Base-by-base conservation (phyloP, 169 alveolate species). In the Neospora caninum region DNA sequence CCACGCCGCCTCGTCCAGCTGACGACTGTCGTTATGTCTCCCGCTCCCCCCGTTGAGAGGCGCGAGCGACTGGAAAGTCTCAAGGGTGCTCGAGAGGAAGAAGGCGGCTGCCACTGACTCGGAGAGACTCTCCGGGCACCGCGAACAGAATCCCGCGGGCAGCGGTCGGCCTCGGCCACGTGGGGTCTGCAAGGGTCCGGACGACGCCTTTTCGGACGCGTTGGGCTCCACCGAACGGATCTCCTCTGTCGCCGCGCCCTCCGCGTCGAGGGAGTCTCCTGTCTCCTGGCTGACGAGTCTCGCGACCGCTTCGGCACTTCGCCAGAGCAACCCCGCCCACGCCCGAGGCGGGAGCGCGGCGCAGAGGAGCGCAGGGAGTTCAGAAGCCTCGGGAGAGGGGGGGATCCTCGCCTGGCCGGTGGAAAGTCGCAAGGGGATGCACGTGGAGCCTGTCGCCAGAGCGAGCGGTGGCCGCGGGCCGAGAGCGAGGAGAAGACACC, bases 61-160 rank as follows among this genome's bases (percentile, higher is more conserved):
- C n/a, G 58, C 58, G 58, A 49, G 58, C 4, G 58, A 49, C 4
- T 13, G 58, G 58, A 49, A 49, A 13, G 58, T 49, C 89, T 82
- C 89, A 1, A 82, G 36, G 1, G 25, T 20, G 16, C 31, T 36
- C 20, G 39, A 27, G n/a, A 82, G 67, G 69, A 82, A 43, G 25
- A 42, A 18, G 25, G 89, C 89, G 25, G 89, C 89, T 9, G n/a
- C 89, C 31, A 41, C 64, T 7, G 89, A 42, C 67, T 82, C 89
- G 0, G 69, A 64, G 69, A 82, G 89, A 42, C 89, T 41, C 89
- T 82, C 89, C 36, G 89, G 89, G 41, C 89, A 82, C n/a, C 27
- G 41, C 25, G 41, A 13, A 49, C 89, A 82, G 67, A 82, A 82
- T 2, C 89, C 89, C 9, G 69, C 89, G 38, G 67, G 89, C 53